Evolutionary conservation across 352 stramenopile species (phyloP), one percentile per base, ranked within the genome.

Genomic region (Pythium coloratum): DNA sequence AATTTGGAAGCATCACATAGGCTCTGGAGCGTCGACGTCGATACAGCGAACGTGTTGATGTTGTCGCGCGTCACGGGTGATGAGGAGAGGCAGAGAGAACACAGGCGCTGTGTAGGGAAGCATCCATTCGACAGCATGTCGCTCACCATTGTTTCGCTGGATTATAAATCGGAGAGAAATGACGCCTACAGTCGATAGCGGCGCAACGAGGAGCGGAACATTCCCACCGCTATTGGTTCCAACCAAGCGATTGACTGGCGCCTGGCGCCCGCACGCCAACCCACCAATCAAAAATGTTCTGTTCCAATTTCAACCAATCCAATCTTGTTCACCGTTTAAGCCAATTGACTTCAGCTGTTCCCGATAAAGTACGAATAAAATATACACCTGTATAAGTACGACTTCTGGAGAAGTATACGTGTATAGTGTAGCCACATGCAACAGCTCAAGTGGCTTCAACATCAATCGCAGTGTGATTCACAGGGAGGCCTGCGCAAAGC

Each of bases 91-190:
- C 32, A 33, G 56, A 51, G 55, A 24, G 64, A 64, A 51, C 20
- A 20, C 44, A 8, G 8, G 38, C 47, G 55, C 46, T 30, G 44
- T 26, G 59, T 18, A 47, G 46, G 46, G n/a, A 53, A 20, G 46
- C 46, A 32, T 24, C 46, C 46, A 53, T 53, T 24, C 20, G 18
- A 57, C 38, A 55, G 49, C 26, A 6, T 13, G 26, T 54, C 30
- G 62, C 82, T 77, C 71, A 90, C 82, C 82, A 90, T 90, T 84
- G 82, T 88, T 84, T 72, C 66, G 66, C 66, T 67, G 49, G 66
- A 71, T 71, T 66, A 64, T 62, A 68, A 68, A 68, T 72, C 66
- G 55, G 66, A 72, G 66, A 72, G 66, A 72, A 72, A 68, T 72
- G 66, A 72, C 46, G 63, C 46, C 30, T 46, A 56, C 44, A 33